A percentile compares a stretch with the other conserved stretches of the same genome.
These are phyloP conservation scores for Giardia duodenalis DNA, from an alignment of 208 protist species.

Conservation along the genomic window DNA sequence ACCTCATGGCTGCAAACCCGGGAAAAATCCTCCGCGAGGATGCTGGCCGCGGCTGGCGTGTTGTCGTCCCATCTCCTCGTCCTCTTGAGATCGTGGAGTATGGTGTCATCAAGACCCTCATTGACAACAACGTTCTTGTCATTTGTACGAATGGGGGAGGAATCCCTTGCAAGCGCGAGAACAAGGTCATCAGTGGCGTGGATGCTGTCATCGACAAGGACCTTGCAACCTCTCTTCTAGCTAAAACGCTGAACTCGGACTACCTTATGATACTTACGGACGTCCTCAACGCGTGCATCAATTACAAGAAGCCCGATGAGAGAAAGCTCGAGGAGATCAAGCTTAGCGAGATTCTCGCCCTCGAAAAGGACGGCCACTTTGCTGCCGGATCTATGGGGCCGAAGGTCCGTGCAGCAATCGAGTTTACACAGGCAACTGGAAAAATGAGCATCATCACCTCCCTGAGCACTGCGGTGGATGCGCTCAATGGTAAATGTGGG, in stretches of 20 bases:
- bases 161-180: conserved; percentile 41
- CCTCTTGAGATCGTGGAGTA: conserved; percentile 41
- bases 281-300: conserved; percentile 32
- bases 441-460: conserved; percentile 43
- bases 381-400: conserved; percentile 44
- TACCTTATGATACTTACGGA: conserved; percentile 48
- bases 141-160: conserved; percentile 46
- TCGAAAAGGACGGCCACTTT: conserved; percentile 37
- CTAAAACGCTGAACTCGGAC: conserved; percentile 37
- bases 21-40: conserved; percentile 31
- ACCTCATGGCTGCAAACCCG: neutral
- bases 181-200: conserved; percentile 35
- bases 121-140: conserved; percentile 37
- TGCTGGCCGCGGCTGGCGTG: conserved; percentile 38
- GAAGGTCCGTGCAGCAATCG: conserved; percentile 43
- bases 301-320: conserved; percentile 34
- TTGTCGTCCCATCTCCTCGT: conserved; percentile 44
- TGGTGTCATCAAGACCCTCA: conserved; percentile 34
- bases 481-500: conserved; percentile 29
- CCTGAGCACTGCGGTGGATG: conserved; percentile 39
- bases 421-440: conserved; percentile 38
- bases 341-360: conserved; percentile 19
- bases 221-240: conserved; percentile 34
- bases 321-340: conserved; percentile 12
- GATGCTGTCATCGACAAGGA: conserved; percentile 53